These are phyloP conservation scores for Thyridium curvatum DNA, from an alignment of 2,329 filamentous ascomycete species.

Conservation along the genomic window DNA sequence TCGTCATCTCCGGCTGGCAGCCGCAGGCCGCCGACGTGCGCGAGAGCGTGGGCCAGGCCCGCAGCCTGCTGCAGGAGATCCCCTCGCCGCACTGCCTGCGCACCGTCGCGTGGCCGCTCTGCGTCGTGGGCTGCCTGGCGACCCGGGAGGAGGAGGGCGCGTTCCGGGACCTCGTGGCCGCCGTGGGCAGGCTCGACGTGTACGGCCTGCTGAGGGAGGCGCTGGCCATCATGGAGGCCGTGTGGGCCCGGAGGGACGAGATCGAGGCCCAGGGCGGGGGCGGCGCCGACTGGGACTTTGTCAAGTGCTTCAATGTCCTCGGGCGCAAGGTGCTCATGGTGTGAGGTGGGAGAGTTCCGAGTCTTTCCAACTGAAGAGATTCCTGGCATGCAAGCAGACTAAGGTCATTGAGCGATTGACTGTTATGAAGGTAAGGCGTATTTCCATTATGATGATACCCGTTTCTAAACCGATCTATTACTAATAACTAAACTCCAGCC, in stretches of 20 bases:
- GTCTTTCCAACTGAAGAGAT: no score
- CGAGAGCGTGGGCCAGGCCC: conserved; percentile 19
- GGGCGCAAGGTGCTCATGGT: conserved; percentile 14
- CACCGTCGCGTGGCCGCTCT: conserved; percentile 27
- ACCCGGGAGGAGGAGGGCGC: conserved; percentile 30
- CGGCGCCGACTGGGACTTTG: conserved; percentile 33
- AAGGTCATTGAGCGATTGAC: not conserved
- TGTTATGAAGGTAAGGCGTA: not conserved
- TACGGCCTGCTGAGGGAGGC: conserved; percentile 40
- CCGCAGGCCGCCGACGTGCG: conserved; percentile 35
- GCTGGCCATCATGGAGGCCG: conserved; percentile 36
- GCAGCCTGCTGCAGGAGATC: conserved; percentile 21
- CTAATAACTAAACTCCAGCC: no score
- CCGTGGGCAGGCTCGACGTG: conserved; percentile 33
- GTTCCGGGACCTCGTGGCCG: conserved; percentile 32
- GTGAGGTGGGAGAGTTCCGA: conserved; percentile 6
- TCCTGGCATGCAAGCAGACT: no score
- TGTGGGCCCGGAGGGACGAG: conserved; percentile 33
- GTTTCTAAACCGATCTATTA: not conserved
- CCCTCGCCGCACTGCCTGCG: conserved; percentile 20
- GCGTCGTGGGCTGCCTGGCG: conserved; percentile 27
- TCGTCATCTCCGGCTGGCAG: conserved; percentile 46
- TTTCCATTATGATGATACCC: not conserved
- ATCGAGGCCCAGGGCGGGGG: conserved; percentile 22
- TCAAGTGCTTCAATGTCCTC: conserved; percentile 27